Conservation (phyloP, 225 moss, liverwort and hornwort species). For the Antitrichia curtipendula region DNA sequence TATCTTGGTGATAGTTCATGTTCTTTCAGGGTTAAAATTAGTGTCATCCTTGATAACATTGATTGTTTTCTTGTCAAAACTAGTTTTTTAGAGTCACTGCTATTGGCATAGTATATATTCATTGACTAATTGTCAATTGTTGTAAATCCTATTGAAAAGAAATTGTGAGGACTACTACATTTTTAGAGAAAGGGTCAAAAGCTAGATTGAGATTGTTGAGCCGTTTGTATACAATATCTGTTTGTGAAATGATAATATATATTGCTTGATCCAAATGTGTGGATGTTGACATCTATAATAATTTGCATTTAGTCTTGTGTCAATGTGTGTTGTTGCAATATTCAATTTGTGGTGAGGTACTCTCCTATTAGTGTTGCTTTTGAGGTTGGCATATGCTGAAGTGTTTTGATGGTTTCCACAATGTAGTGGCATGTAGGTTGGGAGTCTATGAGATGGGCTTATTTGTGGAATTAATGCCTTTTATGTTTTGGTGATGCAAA, state of each 20-base stretch:
- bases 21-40: neutral
- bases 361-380: neutral
- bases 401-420: neutral
- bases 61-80: neutral
- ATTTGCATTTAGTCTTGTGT: neutral
- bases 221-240: neutral
- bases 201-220: neutral
- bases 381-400: neutral
- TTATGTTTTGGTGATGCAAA: neutral
- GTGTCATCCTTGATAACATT: neutral
- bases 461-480: neutral
- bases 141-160: neutral
- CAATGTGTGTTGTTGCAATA: neutral
- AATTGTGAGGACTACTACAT: rapidly evolving
- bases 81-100: neutral
- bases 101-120: neutral
- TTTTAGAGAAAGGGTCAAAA: neutral
- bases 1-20: neutral
- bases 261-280: neutral
- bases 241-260: neutral
- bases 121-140: neutral
- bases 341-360: neutral
- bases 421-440: neutral
- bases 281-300: rapidly evolving
- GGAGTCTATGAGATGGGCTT: rapidly evolving